These are phyloP conservation scores for Nidularia pulvinata DNA, from an alignment of 768 basidiomycete genomes.

Conservation along the genomic window DNA sequence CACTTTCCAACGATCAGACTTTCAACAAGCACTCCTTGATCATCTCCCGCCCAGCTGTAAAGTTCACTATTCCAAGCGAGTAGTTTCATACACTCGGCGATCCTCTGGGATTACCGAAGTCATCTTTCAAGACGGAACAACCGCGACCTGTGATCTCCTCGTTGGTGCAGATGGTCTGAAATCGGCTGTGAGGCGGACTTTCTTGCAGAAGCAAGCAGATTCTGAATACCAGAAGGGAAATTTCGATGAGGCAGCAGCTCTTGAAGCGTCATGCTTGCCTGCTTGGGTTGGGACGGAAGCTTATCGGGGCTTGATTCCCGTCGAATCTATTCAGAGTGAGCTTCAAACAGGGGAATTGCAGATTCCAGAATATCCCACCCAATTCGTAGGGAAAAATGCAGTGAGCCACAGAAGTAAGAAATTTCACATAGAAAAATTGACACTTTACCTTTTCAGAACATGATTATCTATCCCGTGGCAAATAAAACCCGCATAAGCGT, in stretches of 20 bases:
- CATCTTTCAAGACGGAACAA: slow-evolving; percentile 45
- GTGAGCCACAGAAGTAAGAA: slow-evolving; percentile 5
- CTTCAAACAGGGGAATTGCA: slow-evolving; percentile 10
- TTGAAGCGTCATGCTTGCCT: slow-evolving; percentile 17
- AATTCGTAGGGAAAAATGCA: slow-evolving; percentile 11
- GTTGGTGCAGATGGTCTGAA: slow-evolving; percentile 37
- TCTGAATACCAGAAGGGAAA: slow-evolving; percentile 7
- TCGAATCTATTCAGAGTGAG: slow-evolving; percentile 4
- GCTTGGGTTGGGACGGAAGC: slow-evolving; percentile 37
- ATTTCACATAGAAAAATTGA: neutral
- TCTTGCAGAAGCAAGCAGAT: slow-evolving; percentile 15
- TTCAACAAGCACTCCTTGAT: slow-evolving; percentile 43
- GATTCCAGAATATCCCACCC: neutral
- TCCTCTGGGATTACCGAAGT: slow-evolving; percentile 17
- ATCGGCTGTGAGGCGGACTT: slow-evolving; percentile 23
- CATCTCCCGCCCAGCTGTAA: slow-evolving; percentile 32
- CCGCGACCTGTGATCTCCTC: slow-evolving; percentile 48
- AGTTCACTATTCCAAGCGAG: slow-evolving; percentile 37
- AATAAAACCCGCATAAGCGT: slow-evolving; percentile 48
- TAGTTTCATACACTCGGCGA: slow-evolving; percentile 35
- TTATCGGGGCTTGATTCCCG: slow-evolving; percentile 29
- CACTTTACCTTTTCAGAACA: slow-evolving; percentile 25
- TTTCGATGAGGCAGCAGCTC: slow-evolving; percentile 6
- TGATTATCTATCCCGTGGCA: slow-evolving; percentile 47
- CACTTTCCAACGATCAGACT: slow-evolving; percentile 48